Evolutionary conservation across 352 stramenopile species (phyloP), one percentile per base, ranked within the genome.

Genomic region (Phytopythium sindhum): DNA sequence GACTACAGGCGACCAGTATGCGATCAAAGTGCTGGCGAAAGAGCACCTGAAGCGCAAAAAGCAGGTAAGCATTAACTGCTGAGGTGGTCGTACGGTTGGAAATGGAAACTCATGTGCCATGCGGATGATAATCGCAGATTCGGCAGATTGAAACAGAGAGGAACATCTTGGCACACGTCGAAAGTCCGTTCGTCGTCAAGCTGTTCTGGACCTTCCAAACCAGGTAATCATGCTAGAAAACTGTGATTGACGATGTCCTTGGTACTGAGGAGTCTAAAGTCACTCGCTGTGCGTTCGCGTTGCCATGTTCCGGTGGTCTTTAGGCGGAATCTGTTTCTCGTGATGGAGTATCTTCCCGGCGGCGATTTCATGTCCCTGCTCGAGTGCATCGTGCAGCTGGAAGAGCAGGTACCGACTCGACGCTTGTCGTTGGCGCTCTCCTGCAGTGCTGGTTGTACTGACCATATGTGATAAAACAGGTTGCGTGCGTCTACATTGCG

Each of bases 181-280:
- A 95, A 59, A 96, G 89, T 57, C 90, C 90, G 29, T 97, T 97
- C 53, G 88, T 97, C 29, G 90, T 97, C 23, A 96, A 95, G 67
- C 68, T 97, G 6, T 97, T 94, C 60, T 97, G 88, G 81, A 93
- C 86, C 7, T 97, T 97, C 61, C 90, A 97, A 74, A 92, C 81
- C 33, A 90, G 86, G 85, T 93, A 83, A 63, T 77, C 1, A 19
- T 37, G 29, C 28, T 56, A 17, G 14, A 5, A 21, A 11, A 15
- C n/a, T 14, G 4, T 15, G n/a, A 21, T 8, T 2, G 45, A 23
- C 37, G 17, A 12, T 41, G 15, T 15, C n/a, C 47, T n/a, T 21
- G 47, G 28, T 28, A 21, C 51, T 42, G 11, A 57, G 12, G 8
- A 28, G 11, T 31, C 47, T 31, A 31, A 35, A 55, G 28, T 17